Evolutionary conservation across 371 early-diverging fungal species (phyloP).

Genomic region (Mucor irregularis): DNA sequence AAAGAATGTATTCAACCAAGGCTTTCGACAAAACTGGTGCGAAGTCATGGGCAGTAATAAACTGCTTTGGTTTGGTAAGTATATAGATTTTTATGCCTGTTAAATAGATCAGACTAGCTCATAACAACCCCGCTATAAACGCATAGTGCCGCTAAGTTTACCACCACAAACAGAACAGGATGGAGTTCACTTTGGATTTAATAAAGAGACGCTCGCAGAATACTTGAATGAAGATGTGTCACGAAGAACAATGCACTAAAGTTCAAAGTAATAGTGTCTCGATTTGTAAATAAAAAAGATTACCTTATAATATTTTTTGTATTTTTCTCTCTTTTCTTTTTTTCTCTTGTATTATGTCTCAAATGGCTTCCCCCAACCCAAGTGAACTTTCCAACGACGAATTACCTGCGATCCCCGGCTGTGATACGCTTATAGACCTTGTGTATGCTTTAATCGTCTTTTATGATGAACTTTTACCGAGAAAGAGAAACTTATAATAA

Average conservation of each 20-base stretch:
- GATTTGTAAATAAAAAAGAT: background rate
- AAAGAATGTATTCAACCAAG: slow-evolving; percentile 42
- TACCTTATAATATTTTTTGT: background rate
- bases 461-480: background rate
- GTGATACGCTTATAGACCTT: slow-evolving; percentile 25
- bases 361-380: slow-evolving; percentile 2
- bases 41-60: slow-evolving; percentile 33
- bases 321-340: background rate
- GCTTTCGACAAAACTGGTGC: slow-evolving; percentile 30
- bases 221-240: slow-evolving; percentile 15
- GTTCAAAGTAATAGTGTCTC: background rate
- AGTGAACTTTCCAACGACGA: background rate
- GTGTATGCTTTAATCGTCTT: slow-evolving; percentile 7
- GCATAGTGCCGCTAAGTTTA: slow-evolving; percentile 15
- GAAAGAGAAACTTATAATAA: no score
- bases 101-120: no score
- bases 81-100: background rate
- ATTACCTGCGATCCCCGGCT: slow-evolving; percentile 21
- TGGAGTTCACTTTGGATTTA: slow-evolving; percentile 23
- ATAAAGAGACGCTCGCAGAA: slow-evolving; percentile 2
- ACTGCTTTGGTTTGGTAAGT: slow-evolving; percentile 37
- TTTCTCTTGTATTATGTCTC: slow-evolving; percentile 1
- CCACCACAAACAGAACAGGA: slow-evolving; percentile 1
- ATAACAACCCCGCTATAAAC: background rate
- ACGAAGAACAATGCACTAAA: background rate